phyloP scores from a whole-genome alignment of 2,329 filamentous ascomycete genomes.

The Colletotrichum limetticola region DNA sequence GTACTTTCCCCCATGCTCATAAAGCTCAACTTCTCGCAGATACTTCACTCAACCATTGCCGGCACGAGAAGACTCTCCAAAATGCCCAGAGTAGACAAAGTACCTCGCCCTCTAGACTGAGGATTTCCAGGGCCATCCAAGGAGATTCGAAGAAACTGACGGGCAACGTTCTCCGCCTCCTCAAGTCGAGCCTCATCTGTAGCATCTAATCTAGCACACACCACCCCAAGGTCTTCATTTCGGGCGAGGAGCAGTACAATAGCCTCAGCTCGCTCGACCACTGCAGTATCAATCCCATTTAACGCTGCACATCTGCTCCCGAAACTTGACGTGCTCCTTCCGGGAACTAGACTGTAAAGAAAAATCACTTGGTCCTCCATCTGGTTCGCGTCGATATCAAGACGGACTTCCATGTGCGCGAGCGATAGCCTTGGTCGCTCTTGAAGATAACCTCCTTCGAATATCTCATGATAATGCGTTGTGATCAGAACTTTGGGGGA shows the following conservation, averaged over 20 bases:
- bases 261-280: slow-evolving; percentile 81
- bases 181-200: slow-evolving; percentile 75
- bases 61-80: background rate
- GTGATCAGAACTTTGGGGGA: slow-evolving; percentile 69
- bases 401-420: slow-evolving; percentile 77
- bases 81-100: background rate
- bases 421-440: slow-evolving; percentile 64
- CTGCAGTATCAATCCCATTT: slow-evolving; percentile 79
- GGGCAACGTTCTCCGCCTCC: slow-evolving; percentile 71
- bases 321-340: slow-evolving; percentile 83
- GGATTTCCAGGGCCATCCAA: background rate
- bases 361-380: slow-evolving; percentile 75
- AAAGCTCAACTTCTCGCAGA: background rate
- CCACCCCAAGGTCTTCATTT: slow-evolving; percentile 80
- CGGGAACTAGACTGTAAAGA: slow-evolving; percentile 76
- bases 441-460: slow-evolving; percentile 70
- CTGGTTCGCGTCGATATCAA: slow-evolving; percentile 62
- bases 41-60: background rate
- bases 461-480: slow-evolving; percentile 78
- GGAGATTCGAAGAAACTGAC: slow-evolving; percentile 59
- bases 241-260: slow-evolving; percentile 74
- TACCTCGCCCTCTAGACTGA: background rate
- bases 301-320: slow-evolving; percentile 87
- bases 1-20: too few relatives aligned
- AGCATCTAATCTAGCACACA: slow-evolving; percentile 74